Evolutionary conservation across 768 basidiomycete species (phyloP), one percentile per base, ranked within the genome.

Genomic region (Calocybe cyanea): DNA sequence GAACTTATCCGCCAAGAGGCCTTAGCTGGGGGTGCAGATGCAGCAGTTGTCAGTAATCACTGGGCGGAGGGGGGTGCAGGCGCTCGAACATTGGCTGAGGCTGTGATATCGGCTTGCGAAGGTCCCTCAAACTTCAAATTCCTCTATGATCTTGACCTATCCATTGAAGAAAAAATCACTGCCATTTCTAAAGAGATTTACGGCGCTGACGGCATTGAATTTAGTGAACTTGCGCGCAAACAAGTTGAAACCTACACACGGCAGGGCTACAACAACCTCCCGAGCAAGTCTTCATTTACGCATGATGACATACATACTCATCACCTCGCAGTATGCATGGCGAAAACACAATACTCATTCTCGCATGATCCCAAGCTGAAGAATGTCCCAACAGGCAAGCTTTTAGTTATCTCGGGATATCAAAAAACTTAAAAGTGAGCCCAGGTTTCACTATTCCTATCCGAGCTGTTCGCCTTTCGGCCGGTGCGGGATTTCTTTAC

Each of bases 291-390:
- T 14, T 7, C 13, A 17, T 36, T 51, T 40, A 2, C 31, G 30
- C 10, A 17, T 37, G 38, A 24, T 21, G 24, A 33, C 17, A 24
- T 19, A 43, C 37, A 20, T 49, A 23, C 43, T 57, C 2, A 51
- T 38, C 54, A 53, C 38, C 50, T 59, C 39, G 43, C 54, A 86
- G 92, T 95, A 62, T 95, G 92, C 69, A 91, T 94, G 90, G 92
- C 92, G 39, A 95, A 96, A 76, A 98, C 95, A 4, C 95, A 96
- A 52, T 92, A 97, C 57, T 96, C 93, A 15, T 93, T 99, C 72
- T 95, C 92, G 19, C 92, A 95, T 61, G 87, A 99, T 58, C 86
- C 93, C 6, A 83, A 83, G 54, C 75, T 89, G 50, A 97, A 97
- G 72, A 85, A 86, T 54, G 92, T 87, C 0, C 93, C 96, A 1